phyloP scores from a whole-genome alignment of 306 rosid species.

The Trifolium pratense region DNA sequence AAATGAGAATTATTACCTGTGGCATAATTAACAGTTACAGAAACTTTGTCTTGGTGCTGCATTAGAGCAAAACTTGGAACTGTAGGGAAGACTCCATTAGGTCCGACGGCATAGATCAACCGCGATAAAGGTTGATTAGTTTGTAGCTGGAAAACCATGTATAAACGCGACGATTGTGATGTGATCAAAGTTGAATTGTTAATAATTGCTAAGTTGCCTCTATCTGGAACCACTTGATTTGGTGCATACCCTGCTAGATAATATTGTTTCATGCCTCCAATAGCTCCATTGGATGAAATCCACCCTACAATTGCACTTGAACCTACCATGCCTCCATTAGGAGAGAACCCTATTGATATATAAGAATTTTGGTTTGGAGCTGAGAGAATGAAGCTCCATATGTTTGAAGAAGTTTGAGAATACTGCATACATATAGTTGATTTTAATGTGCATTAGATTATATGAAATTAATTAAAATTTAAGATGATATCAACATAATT shows the following conservation, averaged over 20 bases:
- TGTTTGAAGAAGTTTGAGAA: slow-evolving; percentile 47
- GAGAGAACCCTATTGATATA: slow-evolving; percentile 77
- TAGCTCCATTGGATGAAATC: slow-evolving; percentile 50
- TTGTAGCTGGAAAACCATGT: slow-evolving; percentile 63
- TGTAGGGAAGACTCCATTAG: slow-evolving; percentile 51
- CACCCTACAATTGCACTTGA: slow-evolving; percentile 88
- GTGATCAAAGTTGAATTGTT: slow-evolving; percentile 54
- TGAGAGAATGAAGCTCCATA: slow-evolving; percentile 79
- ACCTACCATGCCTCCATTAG: slow-evolving; percentile 68
- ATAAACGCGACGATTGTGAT: slow-evolving; percentile 52
- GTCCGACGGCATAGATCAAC: slow-evolving; percentile 65
- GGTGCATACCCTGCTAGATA: slow-evolving; percentile 60
- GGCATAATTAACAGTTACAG: slow-evolving; percentile 56
- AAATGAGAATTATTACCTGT: slow-evolving; percentile 47
- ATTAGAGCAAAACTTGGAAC: slow-evolving; percentile 53
- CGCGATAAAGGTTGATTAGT: slow-evolving; percentile 46
- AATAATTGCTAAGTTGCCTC: slow-evolving; percentile 57
- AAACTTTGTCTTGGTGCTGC: slow-evolving; percentile 55
- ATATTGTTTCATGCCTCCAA: slow-evolving; percentile 55
- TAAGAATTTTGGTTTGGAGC: slow-evolving; percentile 58
- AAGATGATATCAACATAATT: background rate
- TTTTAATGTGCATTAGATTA: background rate
- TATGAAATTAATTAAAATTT: background rate
- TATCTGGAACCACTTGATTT: slow-evolving; percentile 51
- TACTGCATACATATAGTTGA: slow-evolving; percentile 50